Conservation (phyloP, 2,329 filamentous ascomycete species). For the Ophiostoma triangulosporum region DNA sequence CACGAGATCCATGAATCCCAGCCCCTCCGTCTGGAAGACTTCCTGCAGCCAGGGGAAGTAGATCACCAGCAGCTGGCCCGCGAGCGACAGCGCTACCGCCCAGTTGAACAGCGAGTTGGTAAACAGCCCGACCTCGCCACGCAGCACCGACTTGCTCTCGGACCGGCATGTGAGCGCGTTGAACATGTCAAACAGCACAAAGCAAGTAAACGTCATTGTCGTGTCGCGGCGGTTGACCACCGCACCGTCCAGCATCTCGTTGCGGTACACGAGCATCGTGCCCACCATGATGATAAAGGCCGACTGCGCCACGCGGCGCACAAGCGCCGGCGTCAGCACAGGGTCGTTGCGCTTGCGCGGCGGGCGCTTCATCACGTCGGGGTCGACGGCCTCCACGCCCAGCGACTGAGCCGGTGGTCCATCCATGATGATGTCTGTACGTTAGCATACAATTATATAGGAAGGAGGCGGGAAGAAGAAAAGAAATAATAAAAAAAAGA, state of each 20-base stretch:
- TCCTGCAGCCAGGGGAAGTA: conserved; percentile 90
- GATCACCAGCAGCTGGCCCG: conserved; percentile 81
- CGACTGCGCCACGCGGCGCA: conserved; percentile 75
- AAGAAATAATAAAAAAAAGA: not conserved
- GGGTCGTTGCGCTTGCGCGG: conserved; percentile 77
- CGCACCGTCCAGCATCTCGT: conserved; percentile 76
- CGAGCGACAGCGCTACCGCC: conserved; percentile 71
- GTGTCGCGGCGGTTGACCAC: conserved; percentile 85
- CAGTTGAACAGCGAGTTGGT: conserved; percentile 94
- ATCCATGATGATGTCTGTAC: conserved; percentile 94
- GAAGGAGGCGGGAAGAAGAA: too few relatives aligned
- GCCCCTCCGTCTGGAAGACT: conserved; percentile 88
- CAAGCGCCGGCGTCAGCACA: conserved; percentile 73
- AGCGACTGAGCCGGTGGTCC: conserved; percentile 93
- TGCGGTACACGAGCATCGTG: conserved; percentile 80
- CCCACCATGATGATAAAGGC: conserved; percentile 84
- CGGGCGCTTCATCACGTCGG: conserved; percentile 82
- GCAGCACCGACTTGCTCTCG: conserved; percentile 76
- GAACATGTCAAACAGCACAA: conserved; percentile 99
- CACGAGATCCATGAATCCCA: conserved; percentile 61
- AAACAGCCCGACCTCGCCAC: conserved; percentile 71
- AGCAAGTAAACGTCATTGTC: conserved; percentile 98
- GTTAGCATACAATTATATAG: not conserved
- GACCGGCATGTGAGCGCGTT: conserved; percentile 90
- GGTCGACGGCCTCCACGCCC: conserved; percentile 88